phyloP scores from a whole-genome alignment of 2,329 filamentous ascomycete species.

The Talaromyces sp. region DNA sequence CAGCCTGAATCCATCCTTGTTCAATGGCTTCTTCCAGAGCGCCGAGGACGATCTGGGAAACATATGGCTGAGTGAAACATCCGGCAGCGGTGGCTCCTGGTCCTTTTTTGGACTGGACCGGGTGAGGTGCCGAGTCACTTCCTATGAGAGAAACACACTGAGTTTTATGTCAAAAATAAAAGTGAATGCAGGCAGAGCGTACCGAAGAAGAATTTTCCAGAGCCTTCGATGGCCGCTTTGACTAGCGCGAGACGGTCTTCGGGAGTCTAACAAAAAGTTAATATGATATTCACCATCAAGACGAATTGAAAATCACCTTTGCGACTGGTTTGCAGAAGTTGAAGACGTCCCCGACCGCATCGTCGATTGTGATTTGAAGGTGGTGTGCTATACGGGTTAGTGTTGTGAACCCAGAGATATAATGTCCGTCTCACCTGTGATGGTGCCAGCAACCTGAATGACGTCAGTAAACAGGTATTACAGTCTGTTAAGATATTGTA shows the following conservation, averaged over 20 bases:
- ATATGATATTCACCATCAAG: background rate
- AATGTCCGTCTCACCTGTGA: slow-evolving; percentile 48
- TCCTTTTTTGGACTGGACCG: slow-evolving; percentile 51
- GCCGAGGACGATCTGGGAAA: slow-evolving; percentile 54
- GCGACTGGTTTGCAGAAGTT: slow-evolving; percentile 74
- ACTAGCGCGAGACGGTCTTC: slow-evolving; percentile 68
- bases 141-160: slow-evolving; percentile 13
- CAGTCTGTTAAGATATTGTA: background rate
- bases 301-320: slow-evolving; percentile 35
- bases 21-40: slow-evolving; percentile 53
- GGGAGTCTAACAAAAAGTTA: slow-evolving; percentile 43
- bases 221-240: slow-evolving; percentile 51
- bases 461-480: background rate
- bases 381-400: slow-evolving; percentile 59
- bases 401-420: background rate
- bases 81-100: slow-evolving; percentile 50
- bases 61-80: slow-evolving; percentile 59
- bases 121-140: slow-evolving; percentile 68
- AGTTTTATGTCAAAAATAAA: background rate
- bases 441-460: slow-evolving; percentile 50
- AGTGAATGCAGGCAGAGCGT: background rate
- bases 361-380: slow-evolving; percentile 72
- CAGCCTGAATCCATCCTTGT: slow-evolving; percentile 48
- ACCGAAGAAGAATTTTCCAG: slow-evolving; percentile 63
- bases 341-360: slow-evolving; percentile 68